Conservation (phyloP, 768 basidiomycete species). For the Clavaria fumosa region DNA sequence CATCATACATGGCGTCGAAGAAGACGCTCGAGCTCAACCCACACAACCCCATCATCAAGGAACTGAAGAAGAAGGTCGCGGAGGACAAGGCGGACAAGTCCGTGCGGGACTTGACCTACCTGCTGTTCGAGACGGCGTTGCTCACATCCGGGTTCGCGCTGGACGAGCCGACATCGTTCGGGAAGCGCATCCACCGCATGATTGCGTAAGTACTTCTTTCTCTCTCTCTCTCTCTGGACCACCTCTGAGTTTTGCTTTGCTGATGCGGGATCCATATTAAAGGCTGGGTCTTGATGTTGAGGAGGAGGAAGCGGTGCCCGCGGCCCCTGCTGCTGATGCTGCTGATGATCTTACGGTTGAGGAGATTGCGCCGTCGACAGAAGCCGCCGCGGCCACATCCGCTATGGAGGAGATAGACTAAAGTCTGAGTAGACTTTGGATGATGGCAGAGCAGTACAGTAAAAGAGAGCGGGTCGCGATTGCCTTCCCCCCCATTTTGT, state of each 20-base stretch:
- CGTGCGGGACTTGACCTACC: conserved; percentile 88
- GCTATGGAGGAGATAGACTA: conserved; percentile 98
- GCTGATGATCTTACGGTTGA: too few relatives aligned
- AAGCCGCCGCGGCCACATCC: conserved; percentile 51
- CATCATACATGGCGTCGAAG: conserved; percentile 97
- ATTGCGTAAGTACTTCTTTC: conserved; percentile 43
- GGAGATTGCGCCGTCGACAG: conserved; percentile 35
- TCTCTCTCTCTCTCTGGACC: conserved; percentile 2
- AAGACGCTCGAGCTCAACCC: conserved; percentile 98
- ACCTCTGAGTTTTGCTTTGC: too few relatives aligned
- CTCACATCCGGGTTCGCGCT: conserved; percentile 93
- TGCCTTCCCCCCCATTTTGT: too few relatives aligned
- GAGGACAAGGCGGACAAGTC: conserved; percentile 99
- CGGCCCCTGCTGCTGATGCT: conserved; percentile 25
- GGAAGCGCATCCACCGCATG: conserved; percentile 95
- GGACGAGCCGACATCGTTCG: conserved; percentile 88
- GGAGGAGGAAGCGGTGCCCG: conserved; percentile 49
- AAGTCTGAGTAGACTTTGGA: conserved; percentile 11
- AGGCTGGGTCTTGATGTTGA: conserved; percentile 80
- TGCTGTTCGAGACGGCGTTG: conserved; percentile 93
- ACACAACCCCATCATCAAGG: conserved; percentile 83
- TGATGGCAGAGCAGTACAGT: too few relatives aligned
- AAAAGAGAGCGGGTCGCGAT: too few relatives aligned
- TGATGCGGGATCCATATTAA: conserved; percentile 8
- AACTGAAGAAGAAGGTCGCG: conserved; percentile 86